Percentiles rank a stretch among this genome's conserved stretches.
Conservation (phyloP, 345 rosid species). For the Ceriops tagal region DNA sequence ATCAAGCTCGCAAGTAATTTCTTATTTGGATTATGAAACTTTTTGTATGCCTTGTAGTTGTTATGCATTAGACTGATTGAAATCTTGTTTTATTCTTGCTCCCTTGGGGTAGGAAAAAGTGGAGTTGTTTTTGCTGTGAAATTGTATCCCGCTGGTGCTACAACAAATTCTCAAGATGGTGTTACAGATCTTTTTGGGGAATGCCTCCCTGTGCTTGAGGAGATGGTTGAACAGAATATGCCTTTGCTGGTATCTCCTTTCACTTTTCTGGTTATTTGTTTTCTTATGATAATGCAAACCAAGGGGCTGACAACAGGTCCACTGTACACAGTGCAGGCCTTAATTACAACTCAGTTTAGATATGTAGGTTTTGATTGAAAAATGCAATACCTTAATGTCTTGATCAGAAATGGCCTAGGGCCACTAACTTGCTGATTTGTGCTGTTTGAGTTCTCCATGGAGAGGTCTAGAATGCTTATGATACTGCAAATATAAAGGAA, state of each 20-base stretch:
- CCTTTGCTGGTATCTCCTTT: conserved; percentile 63
- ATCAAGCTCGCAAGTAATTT: conserved; percentile 83
- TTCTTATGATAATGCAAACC: too few relatives aligned
- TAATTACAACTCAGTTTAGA: background rate
- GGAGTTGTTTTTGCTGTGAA: conserved; percentile 89
- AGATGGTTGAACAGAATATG: conserved; percentile 78
- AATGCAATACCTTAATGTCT: too few relatives aligned
- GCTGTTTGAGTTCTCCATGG: too few relatives aligned
- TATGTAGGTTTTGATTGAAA: background rate
- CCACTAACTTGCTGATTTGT: too few relatives aligned
- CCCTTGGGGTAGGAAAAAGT: conserved; percentile 50
- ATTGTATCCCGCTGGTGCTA: conserved; percentile 95
- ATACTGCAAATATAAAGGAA: too few relatives aligned
- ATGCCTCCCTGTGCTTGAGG: conserved; percentile 84
- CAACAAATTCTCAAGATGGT: conserved; percentile 94
- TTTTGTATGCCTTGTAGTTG: background rate
- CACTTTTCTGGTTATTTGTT: too few relatives aligned
- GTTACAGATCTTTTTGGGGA: conserved; percentile 89
- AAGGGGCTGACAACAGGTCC: too few relatives aligned
- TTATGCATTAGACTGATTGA: background rate
- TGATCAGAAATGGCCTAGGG: too few relatives aligned
- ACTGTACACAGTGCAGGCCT: too few relatives aligned
- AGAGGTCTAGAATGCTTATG: too few relatives aligned
- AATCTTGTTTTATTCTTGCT: background rate
- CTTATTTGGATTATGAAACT: background rate